Evolutionary conservation across 2,329 filamentous ascomycete species (phyloP).

Genomic region (Fusarium nodosum): DNA sequence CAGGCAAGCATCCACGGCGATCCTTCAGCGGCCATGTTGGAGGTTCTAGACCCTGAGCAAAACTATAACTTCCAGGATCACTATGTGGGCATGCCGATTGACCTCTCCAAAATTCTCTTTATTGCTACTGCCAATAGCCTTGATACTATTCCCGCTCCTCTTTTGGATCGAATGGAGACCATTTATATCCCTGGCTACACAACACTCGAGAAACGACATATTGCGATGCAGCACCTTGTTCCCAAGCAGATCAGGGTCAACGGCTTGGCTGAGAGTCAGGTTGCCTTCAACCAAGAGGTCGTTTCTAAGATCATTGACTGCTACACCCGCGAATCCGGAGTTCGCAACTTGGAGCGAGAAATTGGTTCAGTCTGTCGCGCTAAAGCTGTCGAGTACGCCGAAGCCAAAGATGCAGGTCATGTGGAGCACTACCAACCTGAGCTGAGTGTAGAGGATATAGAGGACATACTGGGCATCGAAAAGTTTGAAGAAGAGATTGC

Average conservation of each 20-base stretch:
- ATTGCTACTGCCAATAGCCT: slow-evolving; percentile 96
- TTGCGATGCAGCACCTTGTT: slow-evolving; percentile 91
- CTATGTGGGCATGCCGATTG: slow-evolving; percentile 95
- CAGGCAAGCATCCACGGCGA: slow-evolving; percentile 93
- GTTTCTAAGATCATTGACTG: slow-evolving; percentile 95
- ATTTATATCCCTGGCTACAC: slow-evolving; percentile 96
- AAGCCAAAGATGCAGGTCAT: slow-evolving; percentile 81
- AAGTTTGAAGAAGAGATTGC: slow-evolving; percentile 96
- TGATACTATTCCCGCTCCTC: slow-evolving; percentile 93
- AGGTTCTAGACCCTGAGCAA: slow-evolving; percentile 97
- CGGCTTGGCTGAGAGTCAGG: slow-evolving; percentile 81
- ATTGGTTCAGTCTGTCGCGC: slow-evolving; percentile 93
- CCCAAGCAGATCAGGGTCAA: slow-evolving; percentile 96
- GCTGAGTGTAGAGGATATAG: slow-evolving; percentile 83
- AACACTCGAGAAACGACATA: slow-evolving; percentile 95
- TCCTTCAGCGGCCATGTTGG: slow-evolving; percentile 96
- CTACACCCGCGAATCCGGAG: slow-evolving; percentile 96
- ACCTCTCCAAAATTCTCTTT: slow-evolving; percentile 96
- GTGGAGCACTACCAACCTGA: slow-evolving; percentile 78
- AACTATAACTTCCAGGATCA: slow-evolving; percentile 96
- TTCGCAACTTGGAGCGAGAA: slow-evolving; percentile 95
- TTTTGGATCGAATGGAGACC: slow-evolving; percentile 97
- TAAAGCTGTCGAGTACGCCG: slow-evolving; percentile 95
- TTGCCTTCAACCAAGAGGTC: slow-evolving; percentile 83
- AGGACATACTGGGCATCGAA: slow-evolving; percentile 91